Base-by-base conservation (phyloP, 495 filamentous ascomycete genomes). In the Pseudevernia furfuracea region DNA sequence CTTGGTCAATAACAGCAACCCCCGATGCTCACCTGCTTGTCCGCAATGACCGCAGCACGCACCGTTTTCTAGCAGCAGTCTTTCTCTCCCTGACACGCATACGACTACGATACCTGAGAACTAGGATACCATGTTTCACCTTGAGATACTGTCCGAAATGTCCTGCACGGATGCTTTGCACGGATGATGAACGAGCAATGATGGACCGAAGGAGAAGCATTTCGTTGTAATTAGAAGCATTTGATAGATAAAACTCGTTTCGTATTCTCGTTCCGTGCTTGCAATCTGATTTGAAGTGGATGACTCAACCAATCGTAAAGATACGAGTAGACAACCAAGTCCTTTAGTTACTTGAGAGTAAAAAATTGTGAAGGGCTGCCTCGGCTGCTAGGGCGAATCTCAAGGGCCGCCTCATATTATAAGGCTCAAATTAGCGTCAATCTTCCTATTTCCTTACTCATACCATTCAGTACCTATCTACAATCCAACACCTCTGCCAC, bases 171-270 rank as follows among this genome's bases (percentile, higher is more conserved):
- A 63, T 32, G 49, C 37, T 15, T 63, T 25, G 38, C 49, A 56
- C 25, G 37, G 14, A 63, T 57, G 48, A 57, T 57, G 37, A 57
- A 55, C 61, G 37, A 63, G 49, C 61, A 63, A 41, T 57, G 49
- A 55, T 34, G 34, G 49, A 44, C n/a, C 49, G 44, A 30, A 34
- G 38, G 38, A 63, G 37, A 25, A 57, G 21, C 30, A 58, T 59
- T 59, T 25, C 28, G 41, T 39, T 64, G 62, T 52, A 64, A 52
- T 56, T 64, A 64, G 55, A 64, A 58, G 55, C 55, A 64, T 64
- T 64, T 59, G 62, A 59, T 64, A 64, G 62, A 64, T 49, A 55
- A 41, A 52, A 39, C 28, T 41, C 25, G 59, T 52, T 58, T 21
- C 14, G 7, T 57, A 11, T 55, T 32, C 19, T 36, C 60, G 56